Conservation (phyloP, 106 monocot species). For the Platanthera guangdongensis region DNA sequence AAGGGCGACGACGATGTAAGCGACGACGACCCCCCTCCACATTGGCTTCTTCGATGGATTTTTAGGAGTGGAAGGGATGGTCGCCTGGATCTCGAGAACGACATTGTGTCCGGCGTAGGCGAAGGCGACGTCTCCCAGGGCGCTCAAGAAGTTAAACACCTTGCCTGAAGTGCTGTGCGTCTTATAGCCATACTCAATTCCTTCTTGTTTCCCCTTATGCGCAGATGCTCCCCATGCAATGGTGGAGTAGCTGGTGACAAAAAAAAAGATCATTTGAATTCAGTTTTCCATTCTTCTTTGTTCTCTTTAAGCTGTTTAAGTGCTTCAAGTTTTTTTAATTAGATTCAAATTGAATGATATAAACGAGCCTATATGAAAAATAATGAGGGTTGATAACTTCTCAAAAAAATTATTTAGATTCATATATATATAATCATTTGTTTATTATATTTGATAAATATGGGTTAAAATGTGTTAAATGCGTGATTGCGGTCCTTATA, state of each 20-base stretch:
- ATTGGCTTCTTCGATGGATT: constrained; percentile 23
- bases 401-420: no score
- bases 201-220: constrained; percentile 16
- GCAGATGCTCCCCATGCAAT: constrained; percentile 29
- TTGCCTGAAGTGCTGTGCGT: constrained; percentile 9
- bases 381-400: no score
- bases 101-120: constrained; percentile 41
- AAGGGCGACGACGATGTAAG: constrained; percentile 31
- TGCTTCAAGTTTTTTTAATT: no score
- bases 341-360: no score
- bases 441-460: no score
- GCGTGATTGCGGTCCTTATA: no score
- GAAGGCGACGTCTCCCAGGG: constrained; percentile 31
- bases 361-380: no score
- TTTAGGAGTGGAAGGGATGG: constrained; percentile 34
- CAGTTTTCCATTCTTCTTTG: no score
- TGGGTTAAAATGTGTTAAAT: no score
- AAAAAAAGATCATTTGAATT: no score
- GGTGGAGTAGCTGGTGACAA: constrained; percentile 24
- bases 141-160: constrained; percentile 26
- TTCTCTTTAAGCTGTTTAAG: no score
- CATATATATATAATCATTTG: no score
- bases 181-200: constrained; percentile 25
- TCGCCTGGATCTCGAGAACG: constrained; percentile 34
- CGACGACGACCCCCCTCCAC: constrained; percentile 31